A percentile compares a stretch with the other conserved stretches of the same genome.
Evolutionary conservation across 805 yeast species (phyloP).

Genomic region (Metschnikowia dekortorum): DNA sequence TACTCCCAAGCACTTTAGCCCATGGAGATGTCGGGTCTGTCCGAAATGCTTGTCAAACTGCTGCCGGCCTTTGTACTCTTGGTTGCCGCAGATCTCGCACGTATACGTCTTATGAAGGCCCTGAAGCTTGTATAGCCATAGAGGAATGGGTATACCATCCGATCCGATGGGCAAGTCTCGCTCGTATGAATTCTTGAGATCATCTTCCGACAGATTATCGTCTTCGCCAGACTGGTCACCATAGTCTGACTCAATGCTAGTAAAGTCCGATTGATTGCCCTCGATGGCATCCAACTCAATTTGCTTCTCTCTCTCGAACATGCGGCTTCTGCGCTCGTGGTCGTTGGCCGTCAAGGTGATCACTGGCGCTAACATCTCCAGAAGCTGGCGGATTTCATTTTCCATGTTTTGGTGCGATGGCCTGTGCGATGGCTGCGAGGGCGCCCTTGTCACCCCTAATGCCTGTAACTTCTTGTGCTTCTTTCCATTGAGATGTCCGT

Average conservation of each 20-base stretch:
- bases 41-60: slow-evolving; percentile 71
- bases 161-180: slow-evolving; percentile 72
- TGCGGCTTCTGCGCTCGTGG: slow-evolving; percentile 58
- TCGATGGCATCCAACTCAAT: slow-evolving; percentile 45
- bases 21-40: slow-evolving; percentile 66
- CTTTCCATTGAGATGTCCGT: slow-evolving; percentile 68
- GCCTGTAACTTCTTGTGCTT: slow-evolving; percentile 56
- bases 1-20: slow-evolving; percentile 72
- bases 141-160: slow-evolving; percentile 90
- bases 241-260: slow-evolving; percentile 25
- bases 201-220: slow-evolving; percentile 23
- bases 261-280: slow-evolving; percentile 37
- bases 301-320: slow-evolving; percentile 66
- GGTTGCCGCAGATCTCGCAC: slow-evolving; percentile 87
- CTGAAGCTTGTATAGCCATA: slow-evolving; percentile 86
- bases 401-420: neutral
- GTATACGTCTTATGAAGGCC: slow-evolving; percentile 69
- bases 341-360: slow-evolving; percentile 53
- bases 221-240: slow-evolving; percentile 9
- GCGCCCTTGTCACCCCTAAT: neutral
- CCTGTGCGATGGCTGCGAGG: neutral
- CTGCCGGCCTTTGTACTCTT: slow-evolving; percentile 65
- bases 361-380: slow-evolving; percentile 28
- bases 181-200: slow-evolving; percentile 35
- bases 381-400: neutral